phyloP scores from a whole-genome alignment of 176 grass and related monocot genomes.

The Zea mays region DNA sequence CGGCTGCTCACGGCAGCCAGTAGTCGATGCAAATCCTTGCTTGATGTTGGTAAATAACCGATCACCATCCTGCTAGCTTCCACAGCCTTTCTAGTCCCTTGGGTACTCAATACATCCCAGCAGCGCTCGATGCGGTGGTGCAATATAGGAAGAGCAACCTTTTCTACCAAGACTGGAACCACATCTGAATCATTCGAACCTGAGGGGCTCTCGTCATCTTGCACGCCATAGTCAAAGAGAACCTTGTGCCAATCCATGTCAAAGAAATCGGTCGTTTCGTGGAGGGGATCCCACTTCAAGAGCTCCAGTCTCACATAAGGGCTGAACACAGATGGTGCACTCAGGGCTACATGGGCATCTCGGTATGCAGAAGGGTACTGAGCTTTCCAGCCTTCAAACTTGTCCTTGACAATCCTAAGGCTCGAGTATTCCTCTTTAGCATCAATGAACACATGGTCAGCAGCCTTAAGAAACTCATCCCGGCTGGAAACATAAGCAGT shows the following conservation, averaged over 20 bases:
- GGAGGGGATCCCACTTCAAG: constrained; percentile 91
- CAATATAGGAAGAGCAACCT: constrained; percentile 93
- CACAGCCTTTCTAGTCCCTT: constrained; percentile 66
- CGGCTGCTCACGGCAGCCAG: constrained; percentile 56
- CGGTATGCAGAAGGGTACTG: constrained; percentile 68
- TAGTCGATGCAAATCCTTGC: constrained; percentile 65
- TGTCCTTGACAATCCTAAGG: constrained; percentile 87
- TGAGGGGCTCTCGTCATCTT: constrained; percentile 26
- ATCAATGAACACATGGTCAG: constrained; percentile 76
- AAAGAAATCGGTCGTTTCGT: constrained; percentile 57
- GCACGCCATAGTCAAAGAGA: constrained; percentile 65
- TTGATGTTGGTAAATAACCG: constrained; percentile 60
- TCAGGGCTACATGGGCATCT: constrained; percentile 79
- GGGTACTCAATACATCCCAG: constrained; percentile 84
- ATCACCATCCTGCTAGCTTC: constrained; percentile 66
- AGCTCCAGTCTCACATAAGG: constrained; percentile 92
- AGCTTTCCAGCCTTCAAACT: constrained; percentile 84
- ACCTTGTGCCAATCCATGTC: constrained; percentile 81
- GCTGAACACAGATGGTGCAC: constrained; percentile 64
- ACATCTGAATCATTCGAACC: constrained; percentile 55
- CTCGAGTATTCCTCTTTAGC: constrained; percentile 87
- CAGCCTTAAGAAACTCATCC: constrained; percentile 77
- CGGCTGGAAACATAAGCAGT: constrained; percentile 74
- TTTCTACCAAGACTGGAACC: constrained; percentile 73
- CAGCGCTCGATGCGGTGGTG: constrained; percentile 85